These are phyloP conservation scores for Neotropicomus parvogracilis DNA, from an alignment of 1,284 basidiomycete species.

Conservation along the genomic window DNA sequence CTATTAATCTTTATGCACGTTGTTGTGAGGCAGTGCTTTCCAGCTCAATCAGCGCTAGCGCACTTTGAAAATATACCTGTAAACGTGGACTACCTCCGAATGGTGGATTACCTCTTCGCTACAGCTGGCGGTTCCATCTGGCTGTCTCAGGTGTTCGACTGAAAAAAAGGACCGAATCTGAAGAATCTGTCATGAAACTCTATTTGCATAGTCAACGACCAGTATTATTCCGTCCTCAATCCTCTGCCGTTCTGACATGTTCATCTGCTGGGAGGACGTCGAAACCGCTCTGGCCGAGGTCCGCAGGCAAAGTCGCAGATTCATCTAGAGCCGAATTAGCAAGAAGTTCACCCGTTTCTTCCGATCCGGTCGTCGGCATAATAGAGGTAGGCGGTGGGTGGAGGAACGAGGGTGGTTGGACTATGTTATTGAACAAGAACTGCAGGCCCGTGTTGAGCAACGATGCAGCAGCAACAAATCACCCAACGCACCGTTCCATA, in stretches of 20 bases:
- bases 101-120: not conserved
- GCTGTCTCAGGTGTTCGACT: slow-evolving; percentile 6
- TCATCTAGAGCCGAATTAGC: slow-evolving; percentile 55
- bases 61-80: not conserved
- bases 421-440: slow-evolving; percentile 79
- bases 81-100: slow-evolving; percentile 1
- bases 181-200: not conserved
- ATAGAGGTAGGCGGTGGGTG: slow-evolving; percentile 35
- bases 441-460: slow-evolving; percentile 30
- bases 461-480: not conserved
- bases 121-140: slow-evolving; percentile 14
- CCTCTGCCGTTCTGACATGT: slow-evolving; percentile 33
- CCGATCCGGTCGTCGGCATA: slow-evolving; percentile 36
- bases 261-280: slow-evolving; percentile 62
- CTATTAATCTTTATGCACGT: not conserved
- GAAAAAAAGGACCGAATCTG: not conserved
- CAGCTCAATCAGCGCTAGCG: not conserved
- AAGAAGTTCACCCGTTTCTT: slow-evolving; percentile 51
- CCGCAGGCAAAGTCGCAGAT: slow-evolving; percentile 70
- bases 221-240: slow-evolving; percentile 2
- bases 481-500: slow-evolving; percentile 53
- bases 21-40: slow-evolving; percentile 2
- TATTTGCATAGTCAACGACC: not conserved
- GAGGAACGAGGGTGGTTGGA: slow-evolving; percentile 60
- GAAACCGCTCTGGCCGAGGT: slow-evolving; percentile 66